Percentiles rank a stretch among this genome's conserved stretches.
phyloP scores from a whole-genome alignment of 345 rosid species.

The Rhodamnia argentea region DNA sequence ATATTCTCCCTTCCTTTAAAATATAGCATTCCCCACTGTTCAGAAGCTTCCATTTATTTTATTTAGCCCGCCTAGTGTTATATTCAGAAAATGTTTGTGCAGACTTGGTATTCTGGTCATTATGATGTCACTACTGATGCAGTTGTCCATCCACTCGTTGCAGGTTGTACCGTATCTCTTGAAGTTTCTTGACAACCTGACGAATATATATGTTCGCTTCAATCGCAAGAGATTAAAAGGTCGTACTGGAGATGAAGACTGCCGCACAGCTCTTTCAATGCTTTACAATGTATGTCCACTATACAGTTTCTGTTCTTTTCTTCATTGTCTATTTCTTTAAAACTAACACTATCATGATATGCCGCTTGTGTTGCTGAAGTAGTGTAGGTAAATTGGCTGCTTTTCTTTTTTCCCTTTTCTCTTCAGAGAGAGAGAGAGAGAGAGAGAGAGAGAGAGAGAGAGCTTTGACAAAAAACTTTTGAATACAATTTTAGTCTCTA shows the following conservation, averaged over 20 bases:
- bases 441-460: neutral
- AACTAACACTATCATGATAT: neutral
- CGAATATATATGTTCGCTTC: slow-evolving; percentile 92
- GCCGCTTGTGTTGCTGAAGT: neutral
- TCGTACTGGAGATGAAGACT: slow-evolving; percentile 86
- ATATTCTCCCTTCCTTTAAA: neutral
- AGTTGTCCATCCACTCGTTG: neutral
- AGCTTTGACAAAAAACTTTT: neutral
- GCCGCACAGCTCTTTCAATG: slow-evolving; percentile 81
- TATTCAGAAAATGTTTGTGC: neutral
- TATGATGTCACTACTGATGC: neutral
- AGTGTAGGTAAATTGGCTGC: neutral
- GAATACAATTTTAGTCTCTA: neutral
- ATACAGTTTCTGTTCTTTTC: neutral
- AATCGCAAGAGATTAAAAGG: slow-evolving; percentile 98
- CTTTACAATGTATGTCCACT: slow-evolving; percentile 56
- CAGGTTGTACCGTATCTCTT: slow-evolving; percentile 96
- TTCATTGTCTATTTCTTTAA: neutral
- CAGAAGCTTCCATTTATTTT: neutral
- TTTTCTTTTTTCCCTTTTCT: neutral
- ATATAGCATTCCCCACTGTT: neutral
- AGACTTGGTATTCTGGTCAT: neutral
- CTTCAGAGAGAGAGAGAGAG: neutral
- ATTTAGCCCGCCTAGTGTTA: neutral
- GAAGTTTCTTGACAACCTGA: slow-evolving; percentile 91